These are phyloP conservation scores for Fusarium zealandicum DNA, from an alignment of 2,329 filamentous ascomycete species.

Conservation along the genomic window DNA sequence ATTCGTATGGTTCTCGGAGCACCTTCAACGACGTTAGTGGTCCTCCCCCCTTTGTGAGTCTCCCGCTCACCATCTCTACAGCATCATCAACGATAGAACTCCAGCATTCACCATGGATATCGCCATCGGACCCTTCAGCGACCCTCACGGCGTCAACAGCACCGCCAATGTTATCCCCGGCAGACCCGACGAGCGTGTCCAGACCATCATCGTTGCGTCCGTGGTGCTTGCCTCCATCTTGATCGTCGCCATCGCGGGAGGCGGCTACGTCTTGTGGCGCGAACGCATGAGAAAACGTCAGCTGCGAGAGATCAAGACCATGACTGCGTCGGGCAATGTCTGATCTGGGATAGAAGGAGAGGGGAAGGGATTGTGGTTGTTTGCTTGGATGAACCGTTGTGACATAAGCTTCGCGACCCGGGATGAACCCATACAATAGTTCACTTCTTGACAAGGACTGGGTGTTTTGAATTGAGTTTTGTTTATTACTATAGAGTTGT, in stretches of 20 bases:
- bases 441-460: too few relatives aligned
- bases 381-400: too few relatives aligned
- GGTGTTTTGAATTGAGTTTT: too few relatives aligned
- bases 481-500: too few relatives aligned
- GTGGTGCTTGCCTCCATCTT: constrained; percentile 14
- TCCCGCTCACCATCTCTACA: constrained; percentile 1
- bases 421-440: too few relatives aligned
- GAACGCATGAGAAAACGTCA: constrained; percentile 7
- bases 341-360: too few relatives aligned
- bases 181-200: neutral
- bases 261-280: constrained; percentile 14
- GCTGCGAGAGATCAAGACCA: constrained; percentile 8
- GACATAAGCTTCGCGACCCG: too few relatives aligned
- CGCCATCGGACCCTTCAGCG: constrained; percentile 4
- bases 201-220: constrained; percentile 16
- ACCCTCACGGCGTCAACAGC: neutral
- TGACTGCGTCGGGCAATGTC: constrained; percentile 2
- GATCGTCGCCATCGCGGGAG: constrained; percentile 5
- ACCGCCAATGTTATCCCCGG: neutral
- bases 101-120: constrained; percentile 17
- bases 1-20: neutral
- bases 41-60: neutral
- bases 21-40: constrained; percentile 7
- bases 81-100: neutral
- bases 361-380: too few relatives aligned